These are phyloP conservation scores for Protomyces inundatus DNA, from an alignment of 1,139 yeast species.

Conservation along the genomic window DNA sequence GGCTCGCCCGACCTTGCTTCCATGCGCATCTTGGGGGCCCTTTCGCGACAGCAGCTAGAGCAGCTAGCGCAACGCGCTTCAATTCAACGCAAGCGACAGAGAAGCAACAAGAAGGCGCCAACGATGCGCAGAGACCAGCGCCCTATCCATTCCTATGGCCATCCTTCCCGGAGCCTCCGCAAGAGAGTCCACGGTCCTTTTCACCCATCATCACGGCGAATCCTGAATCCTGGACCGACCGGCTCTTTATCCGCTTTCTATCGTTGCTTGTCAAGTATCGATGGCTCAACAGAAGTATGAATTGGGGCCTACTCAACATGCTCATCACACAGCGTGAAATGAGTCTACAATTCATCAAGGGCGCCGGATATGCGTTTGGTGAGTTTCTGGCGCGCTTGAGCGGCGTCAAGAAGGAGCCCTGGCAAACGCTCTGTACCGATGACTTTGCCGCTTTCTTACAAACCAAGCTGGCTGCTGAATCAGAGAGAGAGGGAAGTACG, in stretches of 20 bases:
- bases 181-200: neutral
- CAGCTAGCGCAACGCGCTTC: too few species aligned
- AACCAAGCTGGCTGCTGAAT: neutral
- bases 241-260: slow-evolving; percentile 8
- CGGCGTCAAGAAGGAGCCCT: neutral
- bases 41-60: too few species aligned
- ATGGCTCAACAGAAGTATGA: slow-evolving; percentile 5
- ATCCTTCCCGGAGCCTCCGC: slow-evolving; percentile 17
- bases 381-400: slow-evolving; percentile 13
- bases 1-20: too few species aligned
- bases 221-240: slow-evolving; percentile 3
- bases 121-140: neutral
- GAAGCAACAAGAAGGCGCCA: neutral
- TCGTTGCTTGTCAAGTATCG: slow-evolving; percentile 3
- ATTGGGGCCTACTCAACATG: slow-evolving; percentile 14
- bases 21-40: too few species aligned
- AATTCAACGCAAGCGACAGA: neutral
- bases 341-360: slow-evolving; percentile 14
- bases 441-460: neutral
- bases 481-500: neutral
- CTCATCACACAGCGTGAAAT: neutral
- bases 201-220: slow-evolving; percentile 19
- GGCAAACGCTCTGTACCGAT: neutral
- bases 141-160: slow-evolving; percentile 22
- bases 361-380: slow-evolving; percentile 9